Evolutionary conservation across 2,329 filamentous ascomycete genomes (phyloP).

Genomic region (Ceratocystis alfenasii): DNA sequence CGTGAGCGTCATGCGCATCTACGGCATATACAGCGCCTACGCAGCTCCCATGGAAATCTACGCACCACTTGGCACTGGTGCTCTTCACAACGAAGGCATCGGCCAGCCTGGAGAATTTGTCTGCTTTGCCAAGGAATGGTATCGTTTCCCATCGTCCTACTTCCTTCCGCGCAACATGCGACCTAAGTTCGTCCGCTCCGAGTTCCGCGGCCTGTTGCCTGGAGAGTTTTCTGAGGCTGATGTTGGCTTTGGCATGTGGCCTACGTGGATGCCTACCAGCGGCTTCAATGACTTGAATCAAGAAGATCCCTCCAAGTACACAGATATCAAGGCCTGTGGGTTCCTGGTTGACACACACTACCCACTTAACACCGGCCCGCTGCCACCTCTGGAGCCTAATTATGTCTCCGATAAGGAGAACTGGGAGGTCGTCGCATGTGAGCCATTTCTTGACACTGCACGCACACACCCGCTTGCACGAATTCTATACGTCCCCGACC

Average conservation of each 20-base stretch:
- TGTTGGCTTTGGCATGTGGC: constrained; percentile 57
- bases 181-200: constrained; percentile 81
- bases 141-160: constrained; percentile 89
- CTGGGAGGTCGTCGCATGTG: constrained; percentile 69
- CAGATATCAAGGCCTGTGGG: constrained; percentile 59
- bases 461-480: constrained; percentile 63
- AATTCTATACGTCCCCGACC: constrained; percentile 69
- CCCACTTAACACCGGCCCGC: constrained; percentile 38
- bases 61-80: constrained; percentile 48
- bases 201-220: constrained; percentile 78
- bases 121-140: constrained; percentile 96
- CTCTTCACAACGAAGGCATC: constrained; percentile 37
- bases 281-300: constrained; percentile 89
- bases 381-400: constrained; percentile 51
- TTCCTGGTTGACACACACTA: constrained; percentile 86
- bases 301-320: constrained; percentile 81
- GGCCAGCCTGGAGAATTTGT: constrained; percentile 55
- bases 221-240: constrained; percentile 75
- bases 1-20: constrained; percentile 57
- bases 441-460: constrained; percentile 67
- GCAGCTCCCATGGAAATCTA: constrained; percentile 67
- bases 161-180: constrained; percentile 73
- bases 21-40: constrained; percentile 71
- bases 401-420: constrained; percentile 60
- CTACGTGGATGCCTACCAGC: constrained; percentile 64